These are phyloP conservation scores for Pharus latifolius DNA, from an alignment of 176 grass and related monocot genomes.

Conservation along the genomic window DNA sequence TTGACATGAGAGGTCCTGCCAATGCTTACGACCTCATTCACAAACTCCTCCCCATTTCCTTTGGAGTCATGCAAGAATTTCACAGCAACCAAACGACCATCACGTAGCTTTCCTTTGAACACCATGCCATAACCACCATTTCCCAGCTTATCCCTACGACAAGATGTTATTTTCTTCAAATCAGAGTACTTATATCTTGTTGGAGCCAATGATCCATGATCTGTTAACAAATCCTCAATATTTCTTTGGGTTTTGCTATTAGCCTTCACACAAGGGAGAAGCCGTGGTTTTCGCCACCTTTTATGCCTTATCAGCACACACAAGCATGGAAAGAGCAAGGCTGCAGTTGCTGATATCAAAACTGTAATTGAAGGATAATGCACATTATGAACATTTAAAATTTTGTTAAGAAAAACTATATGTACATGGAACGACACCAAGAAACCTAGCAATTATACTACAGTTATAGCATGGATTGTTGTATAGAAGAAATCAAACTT, in stretches of 20 bases:
- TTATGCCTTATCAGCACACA: neutral
- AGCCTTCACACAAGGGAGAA: neutral
- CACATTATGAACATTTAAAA: neutral
- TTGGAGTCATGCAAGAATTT: constrained; percentile 21
- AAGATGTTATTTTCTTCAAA: constrained; percentile 37
- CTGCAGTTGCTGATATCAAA: neutral
- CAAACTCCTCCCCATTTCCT: constrained; percentile 21
- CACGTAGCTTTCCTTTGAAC: constrained; percentile 14
- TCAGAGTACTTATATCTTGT: constrained; percentile 47
- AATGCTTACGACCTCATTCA: constrained; percentile 49
- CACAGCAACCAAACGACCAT: constrained; percentile 14
- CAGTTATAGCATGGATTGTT: neutral
- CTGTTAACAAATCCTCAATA: constrained; percentile 6
- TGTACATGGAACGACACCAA: no score
- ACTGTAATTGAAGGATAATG: neutral
- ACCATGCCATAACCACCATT: constrained; percentile 37
- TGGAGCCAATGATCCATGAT: constrained; percentile 32
- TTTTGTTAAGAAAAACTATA: no score
- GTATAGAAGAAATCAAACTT: neutral
- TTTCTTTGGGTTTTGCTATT: neutral
- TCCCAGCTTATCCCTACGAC: constrained; percentile 22
- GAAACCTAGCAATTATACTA: neutral
- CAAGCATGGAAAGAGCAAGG: constrained; percentile 5
- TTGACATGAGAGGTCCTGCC: constrained; percentile 51
- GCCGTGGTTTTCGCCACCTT: neutral